Percentiles rank a stretch among this genome's conserved stretches.
These are phyloP conservation scores for Salvia rosmarinus DNA, from an alignment of 257 asterid genomes.

Conservation along the genomic window DNA sequence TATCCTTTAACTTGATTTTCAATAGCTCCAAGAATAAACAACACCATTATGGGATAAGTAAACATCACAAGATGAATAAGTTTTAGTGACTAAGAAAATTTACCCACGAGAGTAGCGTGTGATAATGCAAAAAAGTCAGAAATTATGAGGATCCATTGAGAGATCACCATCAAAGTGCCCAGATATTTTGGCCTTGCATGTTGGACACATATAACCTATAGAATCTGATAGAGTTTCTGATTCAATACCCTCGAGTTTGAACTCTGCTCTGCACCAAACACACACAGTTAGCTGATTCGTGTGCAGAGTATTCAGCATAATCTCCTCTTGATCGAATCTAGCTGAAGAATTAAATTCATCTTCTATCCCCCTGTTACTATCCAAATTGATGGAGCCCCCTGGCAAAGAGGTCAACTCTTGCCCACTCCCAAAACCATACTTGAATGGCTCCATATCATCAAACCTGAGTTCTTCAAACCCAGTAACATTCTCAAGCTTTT, in stretches of 20 bases:
- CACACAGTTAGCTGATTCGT: slow-evolving; percentile 74
- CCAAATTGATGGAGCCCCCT: slow-evolving; percentile 57
- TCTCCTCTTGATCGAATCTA: slow-evolving; percentile 62
- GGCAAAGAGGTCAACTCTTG: slow-evolving; percentile 62
- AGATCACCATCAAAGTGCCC: slow-evolving; percentile 76
- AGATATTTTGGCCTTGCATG: slow-evolving; percentile 88
- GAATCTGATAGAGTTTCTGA: slow-evolving; percentile 84
- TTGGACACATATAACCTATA: slow-evolving; percentile 96
- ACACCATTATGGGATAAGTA: not conserved
- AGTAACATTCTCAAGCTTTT: slow-evolving; percentile 64
- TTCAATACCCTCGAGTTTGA: slow-evolving; percentile 75
- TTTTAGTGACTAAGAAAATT: slow-evolving; percentile 27
- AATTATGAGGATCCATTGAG: slow-evolving; percentile 55
- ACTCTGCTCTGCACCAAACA: slow-evolving; percentile 95
- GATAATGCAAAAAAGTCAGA: slow-evolving; percentile 40
- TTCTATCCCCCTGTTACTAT: slow-evolving; percentile 49
- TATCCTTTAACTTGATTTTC: slow-evolving; percentile 8
- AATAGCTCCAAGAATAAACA: not conserved
- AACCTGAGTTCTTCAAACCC: slow-evolving; percentile 81
- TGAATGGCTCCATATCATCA: slow-evolving; percentile 78
- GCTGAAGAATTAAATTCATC: slow-evolving; percentile 60
- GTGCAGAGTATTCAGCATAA: slow-evolving; percentile 49
- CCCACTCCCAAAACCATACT: slow-evolving; percentile 54
- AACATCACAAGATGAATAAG: slow-evolving; percentile 1
- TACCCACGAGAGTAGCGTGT: slow-evolving; percentile 30